phyloP scores from a whole-genome alignment of 139 green algal genomes.

The Deuterostichococcus epilithicus region DNA sequence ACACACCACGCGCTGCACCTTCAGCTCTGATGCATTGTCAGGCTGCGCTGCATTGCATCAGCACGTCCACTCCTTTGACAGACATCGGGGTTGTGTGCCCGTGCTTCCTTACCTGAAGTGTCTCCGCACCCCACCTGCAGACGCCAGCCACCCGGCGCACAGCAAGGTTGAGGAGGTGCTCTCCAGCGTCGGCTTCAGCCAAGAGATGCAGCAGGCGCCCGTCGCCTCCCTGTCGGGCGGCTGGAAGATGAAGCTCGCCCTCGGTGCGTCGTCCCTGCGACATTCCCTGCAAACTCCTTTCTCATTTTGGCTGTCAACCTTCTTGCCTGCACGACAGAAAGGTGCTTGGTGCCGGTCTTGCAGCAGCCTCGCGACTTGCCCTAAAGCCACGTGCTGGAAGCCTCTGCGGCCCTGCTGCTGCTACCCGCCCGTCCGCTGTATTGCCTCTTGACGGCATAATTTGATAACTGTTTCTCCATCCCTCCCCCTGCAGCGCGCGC shows the following conservation, averaged over 20 bases:
- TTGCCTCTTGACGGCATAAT: not conserved
- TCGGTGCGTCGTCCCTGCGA: slow-evolving; percentile 35
- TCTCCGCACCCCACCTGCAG: slow-evolving; percentile 11
- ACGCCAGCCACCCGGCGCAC: slow-evolving; percentile 15
- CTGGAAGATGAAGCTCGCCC: slow-evolving; percentile 91
- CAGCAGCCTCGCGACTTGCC: too few species aligned
- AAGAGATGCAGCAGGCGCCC: slow-evolving; percentile 50
- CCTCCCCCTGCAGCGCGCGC: slow-evolving; percentile 45
- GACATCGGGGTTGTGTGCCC: too few species aligned
- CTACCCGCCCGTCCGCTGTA: not conserved
- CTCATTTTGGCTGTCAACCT: not conserved
- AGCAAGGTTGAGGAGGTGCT: slow-evolving; percentile 60
- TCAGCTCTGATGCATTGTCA: too few species aligned
- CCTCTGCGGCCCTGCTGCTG: not conserved
- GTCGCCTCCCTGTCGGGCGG: slow-evolving; percentile 78
- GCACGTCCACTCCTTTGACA: too few species aligned
- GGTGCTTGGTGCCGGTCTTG: too few species aligned
- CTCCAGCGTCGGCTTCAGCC: slow-evolving; percentile 71
- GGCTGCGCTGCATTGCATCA: too few species aligned
- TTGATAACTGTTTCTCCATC: not conserved
- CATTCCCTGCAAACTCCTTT: not conserved
- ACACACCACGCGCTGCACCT: too few species aligned
- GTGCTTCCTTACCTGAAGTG: too few species aligned
- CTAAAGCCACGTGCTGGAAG: too few species aligned
- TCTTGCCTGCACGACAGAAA: not conserved